Evolutionary conservation across 805 yeast genomes (phyloP).

Genomic region (Torulaspora indica): DNA sequence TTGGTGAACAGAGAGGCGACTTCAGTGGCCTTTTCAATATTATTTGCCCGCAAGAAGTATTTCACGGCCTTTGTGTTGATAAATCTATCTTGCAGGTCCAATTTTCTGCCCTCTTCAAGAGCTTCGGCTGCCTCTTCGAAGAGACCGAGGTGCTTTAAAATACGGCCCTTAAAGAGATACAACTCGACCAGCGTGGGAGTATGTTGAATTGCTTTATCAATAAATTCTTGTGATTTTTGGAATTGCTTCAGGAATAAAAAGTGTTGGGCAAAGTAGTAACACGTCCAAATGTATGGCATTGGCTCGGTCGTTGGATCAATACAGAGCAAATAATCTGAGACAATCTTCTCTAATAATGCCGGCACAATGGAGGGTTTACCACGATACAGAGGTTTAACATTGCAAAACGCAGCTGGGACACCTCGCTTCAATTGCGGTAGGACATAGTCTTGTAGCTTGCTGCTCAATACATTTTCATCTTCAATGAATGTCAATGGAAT

Average conservation of each 20-base stretch:
- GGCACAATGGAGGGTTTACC: constrained; percentile 39
- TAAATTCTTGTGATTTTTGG: constrained; percentile 48
- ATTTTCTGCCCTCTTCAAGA: constrained; percentile 64
- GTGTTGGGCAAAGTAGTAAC: constrained; percentile 75
- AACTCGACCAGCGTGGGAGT: constrained; percentile 85
- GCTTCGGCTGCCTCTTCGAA: constrained; percentile 55
- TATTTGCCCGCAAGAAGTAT: constrained; percentile 72
- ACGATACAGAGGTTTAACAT: constrained; percentile 73
- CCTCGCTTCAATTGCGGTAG: constrained; percentile 63
- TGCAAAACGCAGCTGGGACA: constrained; percentile 85
- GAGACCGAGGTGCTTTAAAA: constrained; percentile 68
- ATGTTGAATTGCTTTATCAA: constrained; percentile 60
- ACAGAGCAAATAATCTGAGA: constrained; percentile 42
- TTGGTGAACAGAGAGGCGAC: constrained; percentile 77
- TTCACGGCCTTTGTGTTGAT: constrained; percentile 84
- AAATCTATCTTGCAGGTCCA: constrained; percentile 87
- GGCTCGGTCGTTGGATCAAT: constrained; percentile 35
- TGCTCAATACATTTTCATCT: constrained; percentile 43
- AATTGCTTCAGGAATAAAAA: constrained; percentile 53
- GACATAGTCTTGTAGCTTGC: constrained; percentile 51
- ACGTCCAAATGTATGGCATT: constrained; percentile 54
- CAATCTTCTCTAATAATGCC: constrained; percentile 48
- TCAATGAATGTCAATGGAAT: constrained; percentile 72
- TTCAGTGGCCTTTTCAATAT: constrained; percentile 67
- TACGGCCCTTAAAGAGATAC: constrained; percentile 72